Evolutionary conservation across 495 filamentous ascomycete species (phyloP).

Genomic region (Mycothermus thermophilus): DNA sequence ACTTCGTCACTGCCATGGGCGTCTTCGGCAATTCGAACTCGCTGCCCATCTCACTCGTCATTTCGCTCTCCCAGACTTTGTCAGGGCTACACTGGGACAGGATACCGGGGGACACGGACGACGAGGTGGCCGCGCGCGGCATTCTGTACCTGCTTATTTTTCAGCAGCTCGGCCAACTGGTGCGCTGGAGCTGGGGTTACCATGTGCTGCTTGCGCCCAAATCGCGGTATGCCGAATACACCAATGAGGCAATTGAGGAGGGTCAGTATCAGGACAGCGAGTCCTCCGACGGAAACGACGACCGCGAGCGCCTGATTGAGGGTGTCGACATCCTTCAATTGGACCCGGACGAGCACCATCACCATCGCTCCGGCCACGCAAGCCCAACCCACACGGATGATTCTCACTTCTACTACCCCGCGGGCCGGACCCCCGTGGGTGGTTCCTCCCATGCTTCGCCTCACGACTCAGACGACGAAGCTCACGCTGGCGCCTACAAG

Average conservation of each 20-base stretch:
- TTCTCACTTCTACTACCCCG: conserved; percentile 30
- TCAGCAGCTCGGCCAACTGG: conserved; percentile 89
- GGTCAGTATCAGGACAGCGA: conserved; percentile 60
- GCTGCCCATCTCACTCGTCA: conserved; percentile 87
- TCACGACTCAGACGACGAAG: conserved; percentile 31
- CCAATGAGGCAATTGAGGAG: conserved; percentile 44
- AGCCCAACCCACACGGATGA: conserved; percentile 23
- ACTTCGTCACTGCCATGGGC: conserved; percentile 93
- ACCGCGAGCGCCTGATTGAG: conserved; percentile 15
- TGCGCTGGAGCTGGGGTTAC: conserved; percentile 97
- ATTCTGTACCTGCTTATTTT: conserved; percentile 95
- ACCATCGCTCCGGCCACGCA: conserved; percentile 4
- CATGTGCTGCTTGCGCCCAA: conserved; percentile 77
- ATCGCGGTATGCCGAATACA: conserved; percentile 50
- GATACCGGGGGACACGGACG: conserved; percentile 81
- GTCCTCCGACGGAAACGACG: conserved; percentile 21
- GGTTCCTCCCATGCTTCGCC: conserved; percentile 27
- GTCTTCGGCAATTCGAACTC: conserved; percentile 99
- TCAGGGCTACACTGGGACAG: conserved; percentile 87
- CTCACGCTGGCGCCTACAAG: conserved; percentile 11
- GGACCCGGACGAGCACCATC: conserved; percentile 5
- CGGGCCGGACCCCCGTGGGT: conserved; percentile 32
- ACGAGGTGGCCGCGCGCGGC: conserved; percentile 83
- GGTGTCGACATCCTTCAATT: conserved; percentile 20
- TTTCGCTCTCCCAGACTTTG: conserved; percentile 84